A percentile compares a stretch with the other conserved stretches of the same genome.
Evolutionary conservation across 306 rosid species (phyloP).

Genomic region (Casuarina equisetifolia): DNA sequence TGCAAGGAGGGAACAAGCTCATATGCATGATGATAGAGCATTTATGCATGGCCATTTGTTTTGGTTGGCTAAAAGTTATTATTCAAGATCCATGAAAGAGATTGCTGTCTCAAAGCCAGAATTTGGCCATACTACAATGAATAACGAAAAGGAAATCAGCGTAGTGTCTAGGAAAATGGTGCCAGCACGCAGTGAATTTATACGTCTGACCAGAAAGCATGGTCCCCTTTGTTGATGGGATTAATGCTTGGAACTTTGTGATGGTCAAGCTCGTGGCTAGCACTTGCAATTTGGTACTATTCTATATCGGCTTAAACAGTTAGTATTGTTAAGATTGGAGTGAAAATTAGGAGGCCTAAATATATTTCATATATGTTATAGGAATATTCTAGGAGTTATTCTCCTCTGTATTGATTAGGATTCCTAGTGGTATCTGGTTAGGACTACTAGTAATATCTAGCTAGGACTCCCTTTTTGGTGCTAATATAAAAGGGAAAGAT

Average conservation of each 20-base stretch:
- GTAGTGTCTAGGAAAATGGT: neutral
- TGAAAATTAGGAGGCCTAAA: too few species aligned
- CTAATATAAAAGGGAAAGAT: too few species aligned
- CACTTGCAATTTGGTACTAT: slow-evolving; percentile 6
- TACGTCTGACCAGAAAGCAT: neutral
- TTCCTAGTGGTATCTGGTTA: too few species aligned
- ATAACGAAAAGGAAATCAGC: neutral
- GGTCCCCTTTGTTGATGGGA: slow-evolving; percentile 20
- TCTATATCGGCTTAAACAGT: too few species aligned
- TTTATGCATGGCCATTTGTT: slow-evolving; percentile 46
- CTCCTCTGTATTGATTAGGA: too few species aligned
- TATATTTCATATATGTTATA: too few species aligned
- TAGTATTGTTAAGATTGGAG: too few species aligned
- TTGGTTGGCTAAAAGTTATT: slow-evolving; percentile 26
- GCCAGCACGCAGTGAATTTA: neutral
- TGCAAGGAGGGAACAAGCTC: slow-evolving; percentile 56
- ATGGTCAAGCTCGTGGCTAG: slow-evolving; percentile 12
- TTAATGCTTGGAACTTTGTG: slow-evolving; percentile 19
- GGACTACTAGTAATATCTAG: too few species aligned
- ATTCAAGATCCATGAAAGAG: slow-evolving; percentile 22
- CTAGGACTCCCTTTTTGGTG: too few species aligned
- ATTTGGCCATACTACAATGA: slow-evolving; percentile 22
- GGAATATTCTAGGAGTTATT: too few species aligned
- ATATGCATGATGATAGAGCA: slow-evolving; percentile 66
- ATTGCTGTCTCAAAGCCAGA: slow-evolving; percentile 23